Conservation (phyloP, 257 asterid species). For the Solanum tarapatanum region DNA sequence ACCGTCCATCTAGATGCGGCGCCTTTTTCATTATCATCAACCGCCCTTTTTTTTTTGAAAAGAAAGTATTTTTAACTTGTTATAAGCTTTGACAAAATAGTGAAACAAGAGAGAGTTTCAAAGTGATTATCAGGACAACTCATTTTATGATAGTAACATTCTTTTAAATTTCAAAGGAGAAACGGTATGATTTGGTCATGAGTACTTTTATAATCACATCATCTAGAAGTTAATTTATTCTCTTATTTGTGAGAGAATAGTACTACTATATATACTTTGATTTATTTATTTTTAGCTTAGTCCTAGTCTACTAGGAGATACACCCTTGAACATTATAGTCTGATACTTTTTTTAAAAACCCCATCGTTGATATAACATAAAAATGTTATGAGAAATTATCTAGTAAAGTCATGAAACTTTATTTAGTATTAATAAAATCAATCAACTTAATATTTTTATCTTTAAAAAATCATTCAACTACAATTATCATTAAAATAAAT, state of each 20-base stretch:
- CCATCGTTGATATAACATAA: too few relatives aligned
- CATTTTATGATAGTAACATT: neutral
- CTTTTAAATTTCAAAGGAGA: neutral
- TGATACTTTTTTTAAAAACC: too few relatives aligned
- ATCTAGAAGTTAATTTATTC: neutral
- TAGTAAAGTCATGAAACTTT: too few relatives aligned
- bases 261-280: neutral
- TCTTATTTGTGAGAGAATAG: neutral
- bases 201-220: neutral
- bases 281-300: neutral
- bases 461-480: too few relatives aligned
- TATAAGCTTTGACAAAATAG: neutral
- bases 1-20: accelerated
- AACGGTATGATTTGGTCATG: neutral
- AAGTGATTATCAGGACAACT: neutral
- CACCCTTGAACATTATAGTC: neutral
- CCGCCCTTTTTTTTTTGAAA: accelerated
- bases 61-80: neutral
- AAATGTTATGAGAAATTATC: too few relatives aligned
- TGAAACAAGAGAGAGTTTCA: too few relatives aligned
- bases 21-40: too few relatives aligned
- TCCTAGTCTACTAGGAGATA: neutral
- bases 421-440: too few relatives aligned
- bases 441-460: too few relatives aligned
- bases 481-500: too few relatives aligned